phyloP scores from a whole-genome alignment of 768 basidiomycete genomes.

The Boletus tomentosulus region DNA sequence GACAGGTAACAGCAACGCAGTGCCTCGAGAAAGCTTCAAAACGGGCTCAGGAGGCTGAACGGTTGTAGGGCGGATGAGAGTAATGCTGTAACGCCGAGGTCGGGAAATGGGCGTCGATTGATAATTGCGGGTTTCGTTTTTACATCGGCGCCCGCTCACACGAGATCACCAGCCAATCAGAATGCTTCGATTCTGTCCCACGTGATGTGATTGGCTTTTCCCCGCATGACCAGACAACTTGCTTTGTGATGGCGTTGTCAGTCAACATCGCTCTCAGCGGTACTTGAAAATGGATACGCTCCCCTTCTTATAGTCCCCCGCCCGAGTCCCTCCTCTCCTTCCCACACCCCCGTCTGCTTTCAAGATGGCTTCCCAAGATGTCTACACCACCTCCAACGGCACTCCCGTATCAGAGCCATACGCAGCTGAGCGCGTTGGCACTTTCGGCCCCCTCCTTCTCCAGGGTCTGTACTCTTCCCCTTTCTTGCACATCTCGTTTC shows the following conservation, averaged over 20 bases:
- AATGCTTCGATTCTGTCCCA: background rate
- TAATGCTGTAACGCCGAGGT: too few species aligned
- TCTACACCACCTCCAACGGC: constrained; percentile 86
- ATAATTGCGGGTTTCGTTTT: background rate
- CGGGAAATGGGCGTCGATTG: background rate
- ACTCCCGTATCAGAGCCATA: constrained; percentile 75
- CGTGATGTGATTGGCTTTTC: constrained; percentile 1
- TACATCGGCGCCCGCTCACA: background rate
- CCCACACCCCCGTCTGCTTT: constrained; percentile 1
- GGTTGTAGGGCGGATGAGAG: too few species aligned
- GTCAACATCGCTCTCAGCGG: constrained; percentile 17
- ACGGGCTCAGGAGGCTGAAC: too few species aligned
- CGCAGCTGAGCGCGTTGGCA: constrained; percentile 70
- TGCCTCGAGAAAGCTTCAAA: too few species aligned
- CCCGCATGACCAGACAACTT: background rate
- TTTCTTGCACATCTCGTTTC: background rate
- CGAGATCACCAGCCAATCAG: background rate
- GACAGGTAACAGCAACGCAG: background rate
- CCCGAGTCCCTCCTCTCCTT: background rate
- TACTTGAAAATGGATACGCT: constrained; percentile 19
- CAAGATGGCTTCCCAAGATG: constrained; percentile 66
- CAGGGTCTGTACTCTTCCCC: constrained; percentile 54
- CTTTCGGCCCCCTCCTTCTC: constrained; percentile 77
- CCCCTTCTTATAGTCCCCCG: constrained; percentile 9
- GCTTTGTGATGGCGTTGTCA: background rate